Evolutionary conservation across 441 rosid genomes (phyloP).

Genomic region (Geranium incanum): DNA sequence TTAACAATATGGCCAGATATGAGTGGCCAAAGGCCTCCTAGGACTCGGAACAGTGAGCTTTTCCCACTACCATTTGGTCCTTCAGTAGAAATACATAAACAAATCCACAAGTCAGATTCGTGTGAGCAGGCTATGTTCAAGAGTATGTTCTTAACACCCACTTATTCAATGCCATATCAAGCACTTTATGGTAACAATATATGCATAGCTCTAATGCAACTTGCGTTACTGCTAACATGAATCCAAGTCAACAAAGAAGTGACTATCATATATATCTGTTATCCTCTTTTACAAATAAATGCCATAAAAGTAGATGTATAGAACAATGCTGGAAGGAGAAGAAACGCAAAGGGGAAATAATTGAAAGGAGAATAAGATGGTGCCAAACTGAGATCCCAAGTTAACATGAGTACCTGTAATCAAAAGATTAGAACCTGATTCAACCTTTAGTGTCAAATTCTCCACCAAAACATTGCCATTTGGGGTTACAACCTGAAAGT

Average conservation of each 20-base stretch:
- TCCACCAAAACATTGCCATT: conserved; percentile 88
- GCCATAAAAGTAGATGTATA: not conserved
- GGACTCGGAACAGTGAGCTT: conserved; percentile 98
- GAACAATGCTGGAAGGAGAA: conserved; percentile 2
- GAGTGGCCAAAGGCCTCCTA: conserved; percentile 99
- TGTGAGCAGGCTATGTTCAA: not conserved
- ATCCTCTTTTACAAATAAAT: not conserved
- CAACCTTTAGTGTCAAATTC: conserved; percentile 83
- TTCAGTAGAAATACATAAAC: conserved; percentile 30
- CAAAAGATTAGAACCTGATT: conserved; percentile 89
- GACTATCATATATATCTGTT: not conserved
- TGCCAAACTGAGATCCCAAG: conserved; percentile 14
- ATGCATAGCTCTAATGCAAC: not conserved
- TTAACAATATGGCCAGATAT: conserved; percentile 90
- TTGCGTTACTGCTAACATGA: not conserved
- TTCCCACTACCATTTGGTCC: conserved; percentile 99
- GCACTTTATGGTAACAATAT: conserved; percentile 6
- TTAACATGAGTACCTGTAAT: conserved; percentile 66
- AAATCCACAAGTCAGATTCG: conserved; percentile 1
- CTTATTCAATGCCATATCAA: conserved; percentile 2
- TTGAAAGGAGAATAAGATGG: not conserved
- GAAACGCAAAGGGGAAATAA: not conserved
- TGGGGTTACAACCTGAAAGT: conserved; percentile 89
- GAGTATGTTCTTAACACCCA: not conserved
- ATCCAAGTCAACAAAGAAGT: conserved; percentile 1